Percentiles rank a stretch among this genome's conserved stretches.
These are phyloP conservation scores for Trametes villosa DNA, from an alignment of 768 basidiomycete genomes.

Conservation along the genomic window DNA sequence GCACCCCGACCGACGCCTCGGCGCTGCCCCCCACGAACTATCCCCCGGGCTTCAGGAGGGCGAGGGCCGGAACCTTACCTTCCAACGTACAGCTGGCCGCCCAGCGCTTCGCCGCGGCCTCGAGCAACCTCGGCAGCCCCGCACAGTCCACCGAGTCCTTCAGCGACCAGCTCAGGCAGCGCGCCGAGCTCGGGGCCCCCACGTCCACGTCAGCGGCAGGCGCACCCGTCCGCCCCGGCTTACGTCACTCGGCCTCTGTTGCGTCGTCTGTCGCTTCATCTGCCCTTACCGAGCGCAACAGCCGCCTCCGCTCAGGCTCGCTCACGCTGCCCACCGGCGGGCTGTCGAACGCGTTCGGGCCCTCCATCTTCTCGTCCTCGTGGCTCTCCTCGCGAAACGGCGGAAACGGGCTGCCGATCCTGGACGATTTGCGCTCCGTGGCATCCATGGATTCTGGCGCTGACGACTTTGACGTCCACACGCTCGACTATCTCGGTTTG, in stretches of 20 bases:
- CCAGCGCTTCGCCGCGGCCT: slow-evolving; percentile 76
- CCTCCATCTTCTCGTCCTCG: slow-evolving; percentile 87
- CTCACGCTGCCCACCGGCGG: slow-evolving; percentile 79
- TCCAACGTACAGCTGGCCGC: slow-evolving; percentile 91
- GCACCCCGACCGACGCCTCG: slow-evolving; percentile 60
- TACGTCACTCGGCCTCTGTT: slow-evolving; percentile 80
- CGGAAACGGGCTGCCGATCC: slow-evolving; percentile 61
- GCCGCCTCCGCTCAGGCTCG: slow-evolving; percentile 90
- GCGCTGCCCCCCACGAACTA: slow-evolving; percentile 73
- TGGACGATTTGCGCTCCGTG: slow-evolving; percentile 83
- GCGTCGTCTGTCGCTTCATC: slow-evolving; percentile 59
- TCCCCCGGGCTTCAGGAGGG: slow-evolving; percentile 88
- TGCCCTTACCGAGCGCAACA: slow-evolving; percentile 65
- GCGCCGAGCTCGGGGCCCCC: slow-evolving; percentile 42
- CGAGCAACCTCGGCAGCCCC: slow-evolving; percentile 56
- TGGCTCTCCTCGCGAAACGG: slow-evolving; percentile 75
- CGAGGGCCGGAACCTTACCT: slow-evolving; percentile 96
- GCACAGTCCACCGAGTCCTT: slow-evolving; percentile 54
- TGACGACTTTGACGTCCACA: slow-evolving; percentile 92
- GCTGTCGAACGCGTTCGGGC: slow-evolving; percentile 83
- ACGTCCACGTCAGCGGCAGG: slow-evolving; percentile 39
- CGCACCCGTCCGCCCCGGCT: slow-evolving; percentile 60
- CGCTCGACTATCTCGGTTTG: slow-evolving; percentile 94
- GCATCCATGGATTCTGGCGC: slow-evolving; percentile 77
- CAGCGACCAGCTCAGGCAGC: slow-evolving; percentile 46